These are phyloP conservation scores for Furcasterigmium furcatum DNA, from an alignment of 2,329 filamentous ascomycete species.

Conservation along the genomic window DNA sequence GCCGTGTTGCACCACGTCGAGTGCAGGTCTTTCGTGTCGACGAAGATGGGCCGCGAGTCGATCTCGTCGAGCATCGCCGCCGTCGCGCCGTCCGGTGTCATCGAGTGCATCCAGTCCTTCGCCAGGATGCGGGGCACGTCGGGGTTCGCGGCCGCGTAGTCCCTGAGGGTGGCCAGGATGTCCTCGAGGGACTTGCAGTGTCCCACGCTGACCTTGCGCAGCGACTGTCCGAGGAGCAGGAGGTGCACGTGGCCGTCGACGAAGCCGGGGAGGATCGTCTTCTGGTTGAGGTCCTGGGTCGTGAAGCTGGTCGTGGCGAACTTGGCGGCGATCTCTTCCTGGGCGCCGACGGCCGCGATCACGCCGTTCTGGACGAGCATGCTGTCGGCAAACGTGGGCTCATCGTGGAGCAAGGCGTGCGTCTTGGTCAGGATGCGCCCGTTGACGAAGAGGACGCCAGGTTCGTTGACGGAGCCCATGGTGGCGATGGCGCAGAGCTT, in stretches of 20 bases:
- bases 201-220: conserved; percentile 47
- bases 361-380: conserved; percentile 13
- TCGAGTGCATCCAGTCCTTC: conserved; percentile 53
- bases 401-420: conserved; percentile 6
- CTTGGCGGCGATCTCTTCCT: neutral
- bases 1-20: conserved; percentile 53
- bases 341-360: conserved; percentile 9
- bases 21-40: conserved; percentile 55
- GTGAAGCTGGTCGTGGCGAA: neutral
- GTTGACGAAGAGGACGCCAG: conserved; percentile 11
- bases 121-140: conserved; percentile 46
- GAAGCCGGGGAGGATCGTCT: conserved; percentile 49
- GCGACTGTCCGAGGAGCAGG: conserved; percentile 48
- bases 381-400: conserved; percentile 12
- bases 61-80: conserved; percentile 48
- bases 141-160: conserved; percentile 43
- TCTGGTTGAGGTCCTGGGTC: conserved; percentile 19
- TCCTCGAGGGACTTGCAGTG: conserved; percentile 45
- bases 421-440: conserved; percentile 12
- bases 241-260: conserved; percentile 57
- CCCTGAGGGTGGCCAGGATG: conserved; percentile 41
- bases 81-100: conserved; percentile 41
- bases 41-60: conserved; percentile 49
- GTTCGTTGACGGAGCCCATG: neutral
- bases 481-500: neutral